phyloP scores from a whole-genome alignment of 2,329 filamentous ascomycete species.

The Aspergillus versicolor region DNA sequence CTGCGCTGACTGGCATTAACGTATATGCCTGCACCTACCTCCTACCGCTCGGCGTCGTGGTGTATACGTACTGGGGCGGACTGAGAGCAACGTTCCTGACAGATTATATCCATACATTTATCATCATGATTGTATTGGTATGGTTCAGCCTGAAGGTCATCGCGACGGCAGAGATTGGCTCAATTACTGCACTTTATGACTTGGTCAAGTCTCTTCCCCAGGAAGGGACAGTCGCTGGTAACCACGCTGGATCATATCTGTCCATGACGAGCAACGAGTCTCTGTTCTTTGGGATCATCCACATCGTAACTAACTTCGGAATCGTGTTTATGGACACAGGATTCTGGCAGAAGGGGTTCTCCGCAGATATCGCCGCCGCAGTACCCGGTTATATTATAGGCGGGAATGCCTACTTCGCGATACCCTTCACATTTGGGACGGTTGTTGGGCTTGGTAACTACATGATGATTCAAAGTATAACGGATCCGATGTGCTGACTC shows the following conservation, averaged over 20 bases:
- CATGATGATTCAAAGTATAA: no score
- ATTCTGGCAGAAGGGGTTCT: constrained; percentile 49
- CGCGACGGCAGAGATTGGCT: constrained; percentile 34
- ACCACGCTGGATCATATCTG: constrained; percentile 36
- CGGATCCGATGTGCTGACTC: no score
- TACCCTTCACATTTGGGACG: constrained; percentile 53
- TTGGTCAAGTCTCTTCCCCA: constrained; percentile 33
- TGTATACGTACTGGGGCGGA: constrained; percentile 43
- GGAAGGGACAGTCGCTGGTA: constrained; percentile 32
- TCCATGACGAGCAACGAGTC: constrained; percentile 38
- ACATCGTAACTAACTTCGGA: constrained; percentile 39
- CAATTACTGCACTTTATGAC: constrained; percentile 37
- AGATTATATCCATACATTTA: constrained; percentile 45
- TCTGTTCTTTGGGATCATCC: constrained; percentile 38
- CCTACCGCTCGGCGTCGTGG: constrained; percentile 40
- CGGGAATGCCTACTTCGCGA: constrained; percentile 38
- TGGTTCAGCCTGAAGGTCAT: constrained; percentile 42
- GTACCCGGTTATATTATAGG: constrained; percentile 46
- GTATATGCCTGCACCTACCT: constrained; percentile 44
- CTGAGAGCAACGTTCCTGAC: constrained; percentile 43
- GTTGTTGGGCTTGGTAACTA: constrained; percentile 45
- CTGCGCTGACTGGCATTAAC: constrained; percentile 42
- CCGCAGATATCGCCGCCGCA: constrained; percentile 40
- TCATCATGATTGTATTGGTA: constrained; percentile 41
- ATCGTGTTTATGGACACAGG: constrained; percentile 43